Evolutionary conservation across 75 land plant species (phyloP).

Genomic region (Picea glauca): DNA sequence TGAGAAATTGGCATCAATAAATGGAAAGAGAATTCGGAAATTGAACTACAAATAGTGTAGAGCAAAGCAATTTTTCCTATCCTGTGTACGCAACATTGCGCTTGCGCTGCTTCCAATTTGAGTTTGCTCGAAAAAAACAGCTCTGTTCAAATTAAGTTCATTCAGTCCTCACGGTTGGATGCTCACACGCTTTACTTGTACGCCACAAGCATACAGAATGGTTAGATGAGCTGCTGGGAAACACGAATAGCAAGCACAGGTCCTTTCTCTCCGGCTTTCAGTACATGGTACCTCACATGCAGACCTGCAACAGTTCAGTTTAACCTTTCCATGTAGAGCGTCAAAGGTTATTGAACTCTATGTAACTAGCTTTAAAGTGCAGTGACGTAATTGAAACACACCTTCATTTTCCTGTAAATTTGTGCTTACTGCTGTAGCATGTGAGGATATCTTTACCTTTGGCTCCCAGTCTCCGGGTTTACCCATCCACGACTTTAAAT

Average conservation of each 20-base stretch:
- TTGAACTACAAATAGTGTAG: too few species aligned
- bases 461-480: constrained; percentile 57
- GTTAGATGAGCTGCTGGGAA: constrained; percentile 79
- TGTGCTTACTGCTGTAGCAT: constrained; percentile 79
- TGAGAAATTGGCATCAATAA: too few species aligned
- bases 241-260: constrained; percentile 72
- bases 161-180: neutral
- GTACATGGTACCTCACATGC: constrained; percentile 52
- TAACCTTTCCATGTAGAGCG: neutral
- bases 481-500: constrained; percentile 67
- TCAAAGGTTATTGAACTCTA: neutral
- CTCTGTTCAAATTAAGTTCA: neutral
- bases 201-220: neutral
- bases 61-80: too few species aligned
- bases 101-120: too few species aligned
- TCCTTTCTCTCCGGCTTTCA: constrained; percentile 59
- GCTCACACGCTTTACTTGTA: neutral
- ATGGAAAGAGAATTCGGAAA: too few species aligned
- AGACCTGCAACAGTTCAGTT: constrained; percentile 43
- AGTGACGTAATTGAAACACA: constrained; percentile 8
- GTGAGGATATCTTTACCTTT: constrained; percentile 34
- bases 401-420: constrained; percentile 81
- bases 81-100: too few species aligned
- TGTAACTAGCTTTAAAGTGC: neutral
- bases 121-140: too few species aligned